These are phyloP conservation scores for Pseudocercospora vitis DNA, from an alignment of 2,329 filamentous ascomycete species.

Conservation along the genomic window DNA sequence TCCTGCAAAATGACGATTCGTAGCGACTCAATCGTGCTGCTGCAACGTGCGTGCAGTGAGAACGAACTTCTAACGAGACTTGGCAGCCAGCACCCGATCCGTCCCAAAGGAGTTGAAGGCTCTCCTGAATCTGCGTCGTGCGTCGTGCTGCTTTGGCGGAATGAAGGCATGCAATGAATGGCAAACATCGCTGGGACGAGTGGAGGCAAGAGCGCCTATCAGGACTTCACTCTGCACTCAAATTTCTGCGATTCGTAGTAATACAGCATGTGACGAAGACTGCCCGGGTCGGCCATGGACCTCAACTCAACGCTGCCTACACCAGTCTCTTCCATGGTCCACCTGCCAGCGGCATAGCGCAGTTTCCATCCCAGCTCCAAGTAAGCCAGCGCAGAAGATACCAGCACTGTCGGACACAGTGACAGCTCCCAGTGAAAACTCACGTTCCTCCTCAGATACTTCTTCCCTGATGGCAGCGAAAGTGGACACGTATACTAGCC, in stretches of 20 bases:
- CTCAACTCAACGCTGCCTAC: slow-evolving; percentile 39
- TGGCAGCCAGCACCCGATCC: too few species aligned
- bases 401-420: slow-evolving; percentile 90
- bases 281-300: too few species aligned
- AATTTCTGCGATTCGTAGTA: too few species aligned
- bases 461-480: slow-evolving; percentile 92
- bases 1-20: neutral
- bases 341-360: slow-evolving; percentile 84
- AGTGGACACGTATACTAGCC: slow-evolving; percentile 91
- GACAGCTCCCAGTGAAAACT: slow-evolving; percentile 87
- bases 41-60: slow-evolving; percentile 1
- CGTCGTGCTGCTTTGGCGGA: too few species aligned
- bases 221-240: too few species aligned
- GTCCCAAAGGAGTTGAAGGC: too few species aligned
- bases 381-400: slow-evolving; percentile 81
- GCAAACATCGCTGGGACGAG: too few species aligned
- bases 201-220: too few species aligned
- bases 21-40: neutral
- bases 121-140: too few species aligned
- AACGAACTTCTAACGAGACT: too few species aligned
- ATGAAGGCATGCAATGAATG: too few species aligned
- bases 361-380: slow-evolving; percentile 80
- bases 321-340: slow-evolving; percentile 67
- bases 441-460: slow-evolving; percentile 72
- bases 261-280: too few species aligned